phyloP scores from a whole-genome alignment of 192 early-diverging fungal genomes.

The Pilobolus umbonatus region DNA sequence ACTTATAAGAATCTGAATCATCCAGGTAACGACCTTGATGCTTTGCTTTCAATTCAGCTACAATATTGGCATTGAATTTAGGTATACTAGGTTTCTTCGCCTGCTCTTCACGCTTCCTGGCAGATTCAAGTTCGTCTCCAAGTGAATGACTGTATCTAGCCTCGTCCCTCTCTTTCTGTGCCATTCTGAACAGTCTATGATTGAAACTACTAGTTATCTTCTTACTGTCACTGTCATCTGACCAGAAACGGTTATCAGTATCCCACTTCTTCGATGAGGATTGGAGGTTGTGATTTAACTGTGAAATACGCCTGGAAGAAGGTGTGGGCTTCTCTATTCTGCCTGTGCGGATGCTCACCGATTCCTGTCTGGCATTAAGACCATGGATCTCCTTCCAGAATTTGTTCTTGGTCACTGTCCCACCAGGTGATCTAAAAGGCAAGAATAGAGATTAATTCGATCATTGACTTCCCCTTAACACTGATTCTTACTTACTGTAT shows the following conservation, averaged over 20 bases:
- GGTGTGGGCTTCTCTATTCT: background rate
- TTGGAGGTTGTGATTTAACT: background rate
- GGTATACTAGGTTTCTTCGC: background rate
- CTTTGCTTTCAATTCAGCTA: slow-evolving; percentile 12
- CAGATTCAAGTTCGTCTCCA: background rate
- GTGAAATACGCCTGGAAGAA: background rate
- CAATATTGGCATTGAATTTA: background rate
- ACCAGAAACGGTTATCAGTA: slow-evolving; percentile 4
- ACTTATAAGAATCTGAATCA: slow-evolving; percentile 10
- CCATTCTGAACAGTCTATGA: background rate
- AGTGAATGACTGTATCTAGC: background rate
- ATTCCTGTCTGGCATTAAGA: background rate
- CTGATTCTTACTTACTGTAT: background rate
- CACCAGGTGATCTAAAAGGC: slow-evolving; percentile 7
- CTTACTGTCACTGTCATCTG: background rate
- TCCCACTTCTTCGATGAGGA: background rate
- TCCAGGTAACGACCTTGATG: background rate
- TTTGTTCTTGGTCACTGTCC: background rate
- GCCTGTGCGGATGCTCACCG: background rate
- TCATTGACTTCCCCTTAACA: background rate
- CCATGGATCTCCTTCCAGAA: slow-evolving; percentile 19
- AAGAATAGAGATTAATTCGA: background rate
- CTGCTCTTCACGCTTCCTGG: background rate
- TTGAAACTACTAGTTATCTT: background rate
- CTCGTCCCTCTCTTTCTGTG: background rate